Evolutionary conservation across 2,329 filamentous ascomycete genomes (phyloP).

Genomic region (Lecanicillium sp.): DNA sequence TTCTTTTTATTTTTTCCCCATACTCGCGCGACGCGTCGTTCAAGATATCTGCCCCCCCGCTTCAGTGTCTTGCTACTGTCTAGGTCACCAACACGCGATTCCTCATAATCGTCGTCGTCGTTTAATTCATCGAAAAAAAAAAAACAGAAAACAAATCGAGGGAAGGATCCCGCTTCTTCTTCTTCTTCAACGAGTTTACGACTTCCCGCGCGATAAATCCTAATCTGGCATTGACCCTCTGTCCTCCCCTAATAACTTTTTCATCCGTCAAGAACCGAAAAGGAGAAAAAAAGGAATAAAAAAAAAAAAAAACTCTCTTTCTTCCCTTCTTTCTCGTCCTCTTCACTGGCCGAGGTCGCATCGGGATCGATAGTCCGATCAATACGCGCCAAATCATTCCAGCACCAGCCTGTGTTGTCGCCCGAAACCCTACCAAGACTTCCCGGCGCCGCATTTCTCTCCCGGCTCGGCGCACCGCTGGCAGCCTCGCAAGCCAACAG

Average conservation of each 20-base stretch:
- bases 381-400: slow-evolving; percentile 6
- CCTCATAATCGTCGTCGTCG: too few relatives aligned
- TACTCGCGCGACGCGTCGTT: slow-evolving; percentile 12
- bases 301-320: not conserved
- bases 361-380: not conserved
- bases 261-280: not conserved
- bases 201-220: not conserved
- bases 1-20: not conserved
- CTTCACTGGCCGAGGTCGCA: too few relatives aligned
- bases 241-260: too few relatives aligned
- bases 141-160: too few relatives aligned
- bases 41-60: slow-evolving; percentile 9
- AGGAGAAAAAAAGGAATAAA: not conserved
- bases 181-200: not conserved
- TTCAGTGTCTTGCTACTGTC: slow-evolving; percentile 3
- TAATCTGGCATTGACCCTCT: too few relatives aligned
- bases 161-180: too few relatives aligned
- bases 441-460: not conserved
- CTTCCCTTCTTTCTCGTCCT: not conserved
- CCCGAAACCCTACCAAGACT: slow-evolving; percentile 1
- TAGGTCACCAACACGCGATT: not conserved
- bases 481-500: not conserved
- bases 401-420: slow-evolving; percentile 1
- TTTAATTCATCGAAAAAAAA: too few relatives aligned
- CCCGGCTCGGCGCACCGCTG: not conserved